phyloP scores from a whole-genome alignment of 148 eudicot genomes.

The Amaranthus hypochondriacus region DNA sequence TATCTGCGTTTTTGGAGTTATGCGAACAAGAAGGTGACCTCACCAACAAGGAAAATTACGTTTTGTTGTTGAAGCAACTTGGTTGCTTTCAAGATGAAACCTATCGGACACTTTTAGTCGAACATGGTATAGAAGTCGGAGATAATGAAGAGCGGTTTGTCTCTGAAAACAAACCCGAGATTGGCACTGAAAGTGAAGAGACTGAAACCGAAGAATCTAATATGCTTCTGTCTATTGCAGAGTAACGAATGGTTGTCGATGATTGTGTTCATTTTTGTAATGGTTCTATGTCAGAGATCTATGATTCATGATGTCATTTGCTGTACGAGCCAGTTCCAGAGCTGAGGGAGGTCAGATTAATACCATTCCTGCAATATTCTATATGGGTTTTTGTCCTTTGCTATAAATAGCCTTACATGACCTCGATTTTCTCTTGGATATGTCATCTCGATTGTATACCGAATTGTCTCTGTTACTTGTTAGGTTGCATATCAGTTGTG shows the following conservation, averaged over 20 bases:
- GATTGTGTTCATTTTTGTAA: not conserved
- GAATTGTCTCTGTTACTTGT: not conserved
- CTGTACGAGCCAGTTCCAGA: not conserved
- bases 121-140: constrained; percentile 7
- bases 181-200: constrained; percentile 21
- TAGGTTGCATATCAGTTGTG: not conserved
- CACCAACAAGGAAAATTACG: constrained; percentile 45
- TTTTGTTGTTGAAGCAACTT: constrained; percentile 46
- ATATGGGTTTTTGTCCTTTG: not conserved
- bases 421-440: not conserved
- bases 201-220: constrained; percentile 35
- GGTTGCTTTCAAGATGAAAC: constrained; percentile 52
- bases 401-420: not conserved
- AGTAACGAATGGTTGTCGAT: not conserved
- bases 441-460: not conserved
- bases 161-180: constrained; percentile 6
- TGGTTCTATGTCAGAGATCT: not conserved
- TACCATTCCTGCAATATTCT: not conserved
- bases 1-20: constrained; percentile 40
- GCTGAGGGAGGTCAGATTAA: not conserved
- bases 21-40: constrained; percentile 47
- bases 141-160: constrained; percentile 10
- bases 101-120: constrained; percentile 37
- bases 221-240: constrained; percentile 24
- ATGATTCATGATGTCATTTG: not conserved